Percentiles rank a stretch among this genome's conserved stretches.
These are phyloP conservation scores for Venturia nashicola DNA, from an alignment of 2,329 filamentous ascomycete genomes.

Conservation along the genomic window DNA sequence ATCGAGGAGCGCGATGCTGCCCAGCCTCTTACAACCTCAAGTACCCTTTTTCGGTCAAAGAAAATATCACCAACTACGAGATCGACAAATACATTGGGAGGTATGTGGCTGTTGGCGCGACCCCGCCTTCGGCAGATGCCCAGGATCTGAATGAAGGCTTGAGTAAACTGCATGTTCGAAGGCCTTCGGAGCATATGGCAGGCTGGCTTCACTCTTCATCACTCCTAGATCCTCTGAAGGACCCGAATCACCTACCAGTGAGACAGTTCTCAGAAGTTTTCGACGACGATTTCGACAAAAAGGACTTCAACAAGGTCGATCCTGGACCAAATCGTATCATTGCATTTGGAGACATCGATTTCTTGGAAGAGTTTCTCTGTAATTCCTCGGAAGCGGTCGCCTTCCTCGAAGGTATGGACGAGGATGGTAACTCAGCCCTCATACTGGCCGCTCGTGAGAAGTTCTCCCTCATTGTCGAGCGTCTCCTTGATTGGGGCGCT, in stretches of 20 bases:
- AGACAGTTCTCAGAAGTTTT: not conserved
- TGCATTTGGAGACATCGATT: not conserved
- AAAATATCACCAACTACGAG: not conserved
- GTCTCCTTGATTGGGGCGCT: not conserved
- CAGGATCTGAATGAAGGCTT: not conserved
- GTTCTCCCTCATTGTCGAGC: not conserved
- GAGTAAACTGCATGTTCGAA: not conserved
- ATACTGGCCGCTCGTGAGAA: slow-evolving; percentile 1
- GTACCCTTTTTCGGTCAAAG: not conserved
- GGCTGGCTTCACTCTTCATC: not conserved
- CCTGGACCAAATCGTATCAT: not conserved
- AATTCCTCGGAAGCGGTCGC: not conserved
- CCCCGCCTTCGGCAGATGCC: not conserved
- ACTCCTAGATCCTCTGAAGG: not conserved
- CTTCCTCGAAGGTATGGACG: not conserved
- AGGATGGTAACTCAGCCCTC: not conserved
- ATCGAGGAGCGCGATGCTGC: not conserved
- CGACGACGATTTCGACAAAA: not conserved
- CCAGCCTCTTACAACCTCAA: not conserved
- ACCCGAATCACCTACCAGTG: not conserved
- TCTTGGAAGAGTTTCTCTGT: not conserved
- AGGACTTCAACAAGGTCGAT: not conserved
- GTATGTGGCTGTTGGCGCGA: not conserved
- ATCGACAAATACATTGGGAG: not conserved
- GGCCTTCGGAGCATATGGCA: not conserved